Percentiles rank a stretch among this genome's conserved stretches.
Conservation (phyloP, 1,139 yeast species). For the Pichia sp. region DNA sequence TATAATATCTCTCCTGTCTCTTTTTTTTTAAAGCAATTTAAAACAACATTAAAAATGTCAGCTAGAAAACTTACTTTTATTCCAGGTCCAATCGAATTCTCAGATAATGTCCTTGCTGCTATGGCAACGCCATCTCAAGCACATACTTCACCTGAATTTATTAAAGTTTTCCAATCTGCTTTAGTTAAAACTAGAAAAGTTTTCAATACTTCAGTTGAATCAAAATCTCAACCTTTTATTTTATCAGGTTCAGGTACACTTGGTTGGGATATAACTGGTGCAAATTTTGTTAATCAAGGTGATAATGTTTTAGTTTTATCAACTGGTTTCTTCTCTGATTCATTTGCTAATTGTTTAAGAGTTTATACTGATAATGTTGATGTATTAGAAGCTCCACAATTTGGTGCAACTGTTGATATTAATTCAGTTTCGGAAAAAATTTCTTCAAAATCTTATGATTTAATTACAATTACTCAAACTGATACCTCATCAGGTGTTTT, state of each 20-base stretch:
- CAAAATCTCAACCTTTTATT: slow-evolving; percentile 69
- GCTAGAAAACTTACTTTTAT: slow-evolving; percentile 42
- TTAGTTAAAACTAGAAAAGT: slow-evolving; percentile 63
- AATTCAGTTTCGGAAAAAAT: slow-evolving; percentile 40
- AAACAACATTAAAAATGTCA: slow-evolving; percentile 6
- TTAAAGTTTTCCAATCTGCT: slow-evolving; percentile 63
- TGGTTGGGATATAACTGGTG: slow-evolving; percentile 89
- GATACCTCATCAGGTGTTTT: slow-evolving; percentile 95
- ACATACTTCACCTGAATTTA: slow-evolving; percentile 87
- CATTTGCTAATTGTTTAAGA: slow-evolving; percentile 72
- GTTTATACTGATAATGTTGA: slow-evolving; percentile 69
- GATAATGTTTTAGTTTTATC: slow-evolving; percentile 73
- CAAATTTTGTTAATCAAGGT: slow-evolving; percentile 62
- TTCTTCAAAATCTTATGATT: slow-evolving; percentile 38
- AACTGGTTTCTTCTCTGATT: slow-evolving; percentile 90
- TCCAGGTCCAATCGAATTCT: slow-evolving; percentile 93
- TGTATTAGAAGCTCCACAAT: slow-evolving; percentile 52
- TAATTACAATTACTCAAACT: slow-evolving; percentile 87
- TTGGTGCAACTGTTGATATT: slow-evolving; percentile 68
- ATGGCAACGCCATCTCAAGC: slow-evolving; percentile 84
- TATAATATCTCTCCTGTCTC: too few species aligned
- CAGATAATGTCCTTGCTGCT: slow-evolving; percentile 73
- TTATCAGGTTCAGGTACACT: slow-evolving; percentile 89
- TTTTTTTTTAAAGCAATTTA: too few species aligned
- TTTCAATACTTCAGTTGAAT: slow-evolving; percentile 58